Evolutionary conservation across 106 monocot species (phyloP).

Genomic region (Agapanthus africanus): DNA sequence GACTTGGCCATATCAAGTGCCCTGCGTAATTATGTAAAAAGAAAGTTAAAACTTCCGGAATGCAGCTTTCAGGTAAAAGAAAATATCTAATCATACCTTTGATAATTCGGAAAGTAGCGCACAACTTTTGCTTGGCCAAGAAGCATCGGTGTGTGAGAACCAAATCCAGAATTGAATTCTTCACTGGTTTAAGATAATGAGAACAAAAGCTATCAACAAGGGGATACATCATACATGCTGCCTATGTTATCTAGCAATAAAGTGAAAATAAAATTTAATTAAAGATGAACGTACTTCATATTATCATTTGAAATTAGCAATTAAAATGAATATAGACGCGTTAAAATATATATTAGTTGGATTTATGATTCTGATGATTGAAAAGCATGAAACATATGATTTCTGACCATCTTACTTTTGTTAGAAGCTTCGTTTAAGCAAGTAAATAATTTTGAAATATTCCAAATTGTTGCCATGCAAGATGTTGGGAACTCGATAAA

Average conservation of each 20-base stretch:
- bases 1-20: constrained; percentile 46
- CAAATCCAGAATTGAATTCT: constrained; percentile 88
- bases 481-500: no score
- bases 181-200: constrained; percentile 64
- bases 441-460: no score
- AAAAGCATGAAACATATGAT: no score
- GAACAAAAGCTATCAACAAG: background rate
- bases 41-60: background rate
- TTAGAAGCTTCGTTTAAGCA: no score
- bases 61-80: background rate
- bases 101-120: constrained; percentile 77
- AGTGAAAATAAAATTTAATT: background rate
- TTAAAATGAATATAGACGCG: background rate
- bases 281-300: background rate
- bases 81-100: constrained; percentile 42
- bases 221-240: background rate
- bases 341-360: background rate
- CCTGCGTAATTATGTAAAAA: constrained; percentile 28
- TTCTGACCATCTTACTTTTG: no score
- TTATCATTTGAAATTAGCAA: background rate
- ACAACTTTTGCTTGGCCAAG: constrained; percentile 92
- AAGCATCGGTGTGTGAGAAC: constrained; percentile 89
- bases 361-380: no score
- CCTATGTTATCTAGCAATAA: background rate
- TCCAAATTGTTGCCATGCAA: background rate